phyloP scores from a whole-genome alignment of 1,139 yeast genomes.

The Yamadazyma atmosphaerica region DNA sequence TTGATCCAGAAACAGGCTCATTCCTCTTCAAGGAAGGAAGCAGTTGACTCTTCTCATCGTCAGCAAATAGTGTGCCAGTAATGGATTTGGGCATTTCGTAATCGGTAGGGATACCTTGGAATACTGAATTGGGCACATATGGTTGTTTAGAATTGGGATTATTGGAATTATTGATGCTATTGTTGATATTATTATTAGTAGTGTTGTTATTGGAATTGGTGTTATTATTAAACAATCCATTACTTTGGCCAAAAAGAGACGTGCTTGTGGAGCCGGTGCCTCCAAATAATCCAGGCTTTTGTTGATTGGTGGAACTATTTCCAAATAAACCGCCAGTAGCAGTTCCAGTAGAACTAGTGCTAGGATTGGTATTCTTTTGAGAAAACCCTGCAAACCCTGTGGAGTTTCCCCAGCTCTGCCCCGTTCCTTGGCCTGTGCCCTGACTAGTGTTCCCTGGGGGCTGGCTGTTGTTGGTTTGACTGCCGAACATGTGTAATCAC shows the following conservation, averaged over 20 bases:
- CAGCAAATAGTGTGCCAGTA: conserved; percentile 29
- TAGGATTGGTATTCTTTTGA: conserved; percentile 10
- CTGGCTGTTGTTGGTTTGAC: background rate
- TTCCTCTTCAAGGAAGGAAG: conserved; percentile 7
- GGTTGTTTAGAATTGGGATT: conserved; percentile 5
- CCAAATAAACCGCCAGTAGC: conserved; percentile 24
- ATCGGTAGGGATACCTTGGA: conserved; percentile 11
- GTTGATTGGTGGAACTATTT: conserved; percentile 2
- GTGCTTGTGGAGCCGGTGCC: background rate
- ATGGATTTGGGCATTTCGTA: conserved; percentile 37
- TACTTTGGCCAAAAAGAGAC: too few relatives aligned
- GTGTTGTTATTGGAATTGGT: background rate
- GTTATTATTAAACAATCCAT: too few relatives aligned
- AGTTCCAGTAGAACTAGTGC: conserved; percentile 8
- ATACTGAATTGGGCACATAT: conserved; percentile 10
- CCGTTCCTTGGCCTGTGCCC: background rate
- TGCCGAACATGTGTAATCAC: too few relatives aligned
- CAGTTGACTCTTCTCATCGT: conserved; percentile 11
- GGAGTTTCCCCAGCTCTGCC: conserved; percentile 13
- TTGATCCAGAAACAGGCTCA: conserved; percentile 15
- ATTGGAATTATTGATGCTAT: background rate
- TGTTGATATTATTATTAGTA: background rate
- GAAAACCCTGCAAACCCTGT: conserved; percentile 18
- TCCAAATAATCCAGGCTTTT: background rate
- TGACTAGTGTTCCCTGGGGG: too few relatives aligned